Evolutionary conservation across 2,329 filamentous ascomycete species (phyloP).

Genomic region (Xylaria sp.): DNA sequence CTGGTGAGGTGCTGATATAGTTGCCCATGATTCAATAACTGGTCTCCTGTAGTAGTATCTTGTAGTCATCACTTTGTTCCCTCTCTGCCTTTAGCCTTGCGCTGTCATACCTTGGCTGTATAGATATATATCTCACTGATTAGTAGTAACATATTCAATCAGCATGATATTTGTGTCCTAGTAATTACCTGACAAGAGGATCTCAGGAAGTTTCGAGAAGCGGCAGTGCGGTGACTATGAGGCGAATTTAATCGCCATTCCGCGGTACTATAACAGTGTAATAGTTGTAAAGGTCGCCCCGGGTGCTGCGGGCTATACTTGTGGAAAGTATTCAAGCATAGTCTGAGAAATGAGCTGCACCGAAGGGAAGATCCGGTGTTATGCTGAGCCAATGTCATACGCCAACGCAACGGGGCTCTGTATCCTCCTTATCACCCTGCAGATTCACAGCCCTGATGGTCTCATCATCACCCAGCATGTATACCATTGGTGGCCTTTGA

Average conservation of each 20-base stretch:
- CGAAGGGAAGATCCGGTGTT: not conserved
- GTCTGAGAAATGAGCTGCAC: not conserved
- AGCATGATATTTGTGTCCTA: not conserved
- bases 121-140: not conserved
- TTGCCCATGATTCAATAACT: not conserved
- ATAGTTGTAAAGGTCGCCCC: constrained; percentile 1
- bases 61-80: not conserved
- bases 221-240: not conserved
- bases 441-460: not conserved
- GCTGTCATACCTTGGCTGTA: not conserved
- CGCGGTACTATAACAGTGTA: not conserved
- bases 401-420: not conserved
- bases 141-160: not conserved
- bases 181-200: not conserved
- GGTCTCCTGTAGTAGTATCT: not conserved
- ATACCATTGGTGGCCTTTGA: not conserved
- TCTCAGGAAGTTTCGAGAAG: not conserved
- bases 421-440: not conserved
- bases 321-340: not conserved
- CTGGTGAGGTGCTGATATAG: not conserved
- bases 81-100: not conserved
- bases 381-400: not conserved
- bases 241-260: not conserved
- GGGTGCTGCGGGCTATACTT: constrained; percentile 2
- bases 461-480: not conserved